A percentile compares a stretch with the other conserved stretches of the same genome.
phyloP scores from a whole-genome alignment of 2,329 filamentous ascomycete genomes.

The Tolypocladium inflatum region DNA sequence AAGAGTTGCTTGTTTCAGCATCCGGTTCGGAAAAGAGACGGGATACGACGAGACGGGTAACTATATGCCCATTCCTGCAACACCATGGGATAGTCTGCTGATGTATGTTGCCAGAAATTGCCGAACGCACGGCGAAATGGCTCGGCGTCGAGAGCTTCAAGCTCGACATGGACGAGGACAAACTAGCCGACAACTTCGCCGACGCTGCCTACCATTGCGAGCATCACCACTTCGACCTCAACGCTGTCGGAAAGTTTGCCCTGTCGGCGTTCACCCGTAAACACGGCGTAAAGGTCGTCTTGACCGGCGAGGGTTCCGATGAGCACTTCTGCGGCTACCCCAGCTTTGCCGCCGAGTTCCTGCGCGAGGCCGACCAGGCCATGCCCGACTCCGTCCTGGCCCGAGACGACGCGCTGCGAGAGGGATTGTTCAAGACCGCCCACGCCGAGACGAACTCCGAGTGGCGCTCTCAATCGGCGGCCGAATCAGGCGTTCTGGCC shows the following conservation, averaged over 20 bases:
- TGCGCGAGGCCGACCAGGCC: conserved; percentile 37
- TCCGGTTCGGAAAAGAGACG: conserved; percentile 32
- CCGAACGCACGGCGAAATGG: conserved; percentile 20
- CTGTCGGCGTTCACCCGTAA: conserved; percentile 34
- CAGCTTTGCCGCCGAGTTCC: conserved; percentile 33
- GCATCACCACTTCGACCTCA: conserved; percentile 33
- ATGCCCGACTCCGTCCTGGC: conserved; percentile 16
- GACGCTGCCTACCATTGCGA: conserved; percentile 21
- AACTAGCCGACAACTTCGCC: conserved; percentile 18
- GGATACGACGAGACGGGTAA: background rate
- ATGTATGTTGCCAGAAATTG: conserved; percentile 21
- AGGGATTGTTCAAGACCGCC: background rate
- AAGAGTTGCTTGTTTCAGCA: conserved; percentile 32
- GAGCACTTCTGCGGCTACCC: conserved; percentile 46
- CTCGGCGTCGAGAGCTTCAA: conserved; percentile 19
- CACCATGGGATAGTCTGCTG: background rate
- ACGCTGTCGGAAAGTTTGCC: conserved; percentile 40
- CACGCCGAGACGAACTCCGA: background rate
- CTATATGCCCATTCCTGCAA: background rate
- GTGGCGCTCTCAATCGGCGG: background rate
- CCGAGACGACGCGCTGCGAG: background rate
- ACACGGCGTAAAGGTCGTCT: conserved; percentile 41
- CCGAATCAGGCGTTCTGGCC: background rate
- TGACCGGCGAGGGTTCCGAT: conserved; percentile 43
- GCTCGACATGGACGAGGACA: conserved; percentile 15